Evolutionary conservation across 768 basidiomycete genomes (phyloP).

Genomic region (Baorangia bicolor): DNA sequence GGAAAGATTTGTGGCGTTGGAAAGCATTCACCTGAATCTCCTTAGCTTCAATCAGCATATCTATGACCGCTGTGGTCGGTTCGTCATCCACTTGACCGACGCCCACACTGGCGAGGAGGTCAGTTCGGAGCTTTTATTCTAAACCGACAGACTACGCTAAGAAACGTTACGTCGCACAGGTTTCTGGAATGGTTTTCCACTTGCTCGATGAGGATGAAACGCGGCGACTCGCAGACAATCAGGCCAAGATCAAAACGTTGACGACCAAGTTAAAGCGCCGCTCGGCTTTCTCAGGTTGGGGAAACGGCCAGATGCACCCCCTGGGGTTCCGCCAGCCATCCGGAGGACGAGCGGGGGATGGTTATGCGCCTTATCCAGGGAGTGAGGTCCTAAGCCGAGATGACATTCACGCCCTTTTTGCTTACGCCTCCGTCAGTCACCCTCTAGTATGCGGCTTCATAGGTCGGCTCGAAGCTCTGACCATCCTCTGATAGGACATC

Average conservation of each 20-base stretch:
- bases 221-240: neutral
- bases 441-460: neutral
- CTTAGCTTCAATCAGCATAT: neutral
- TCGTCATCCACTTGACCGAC: neutral
- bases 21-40: rapidly evolving
- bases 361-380: neutral
- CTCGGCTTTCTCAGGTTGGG: neutral
- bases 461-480: too few species aligned
- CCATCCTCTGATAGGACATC: neutral
- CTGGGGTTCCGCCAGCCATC: neutral
- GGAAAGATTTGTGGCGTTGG: neutral
- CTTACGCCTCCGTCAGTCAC: neutral
- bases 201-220: neutral
- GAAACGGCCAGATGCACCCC: neutral
- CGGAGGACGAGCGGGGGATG: neutral
- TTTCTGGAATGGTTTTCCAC: neutral
- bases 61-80: neutral
- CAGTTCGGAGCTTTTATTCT: neutral
- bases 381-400: neutral
- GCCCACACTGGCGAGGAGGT: neutral
- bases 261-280: neutral
- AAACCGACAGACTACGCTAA: too few species aligned
- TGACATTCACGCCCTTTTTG: neutral
- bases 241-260: neutral
- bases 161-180: neutral